Base-by-base conservation (phyloP, 2,329 filamentous ascomycete genomes). In the Calonectria hongkongensis region DNA sequence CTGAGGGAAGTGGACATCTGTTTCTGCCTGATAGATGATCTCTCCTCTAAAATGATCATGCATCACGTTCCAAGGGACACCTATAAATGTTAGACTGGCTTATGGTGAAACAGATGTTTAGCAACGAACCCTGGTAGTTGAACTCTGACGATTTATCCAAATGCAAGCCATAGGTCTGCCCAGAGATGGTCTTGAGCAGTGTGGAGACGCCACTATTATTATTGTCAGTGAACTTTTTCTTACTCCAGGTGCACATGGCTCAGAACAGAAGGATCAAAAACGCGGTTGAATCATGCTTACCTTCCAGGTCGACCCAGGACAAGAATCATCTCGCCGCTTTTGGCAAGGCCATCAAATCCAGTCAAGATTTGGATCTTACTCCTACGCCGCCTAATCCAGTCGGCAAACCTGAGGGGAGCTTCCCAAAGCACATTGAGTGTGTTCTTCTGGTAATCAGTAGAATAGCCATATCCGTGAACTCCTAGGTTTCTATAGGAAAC, bases 271-370 rank as follows among this genome's bases (percentile, higher is more conserved):
- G 6, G 10, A 21, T 62, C 9, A 7, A 56, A 12, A 8, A 8
- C 15, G 51, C 6, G 16, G 25, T 54, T 39, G 9, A 16, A 8
- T 27, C 21, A 27, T 21, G 28, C 66, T 36, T 75, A 74, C 76
- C 76, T 78, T 15, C 76, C 76, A 2, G 76, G 76, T 4, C 73
- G 56, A 2, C 71, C 71, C n/a, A 75, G 56, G 8, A 75, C 73
- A 4, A 75, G 69, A 18, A 74, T n/a, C 50, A 75, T 67, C 69
- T 75, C 73, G 4, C 73, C 72, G n/a, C 72, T 75, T 60, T 63
- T 74, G 9, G 54, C 66, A 3, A 75, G 66, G 4, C 73, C 73
- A 72, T 75, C 73, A 43, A 75, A 75, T 3, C 58, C 69, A 18
- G 62, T 65, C 54, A 75, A 30, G n/a, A 75, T 75, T 9, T 66